A percentile compares a stretch with the other conserved stretches of the same genome.
Conservation (phyloP, 805 yeast species). For the Lipomyces chichibuensis region DNA sequence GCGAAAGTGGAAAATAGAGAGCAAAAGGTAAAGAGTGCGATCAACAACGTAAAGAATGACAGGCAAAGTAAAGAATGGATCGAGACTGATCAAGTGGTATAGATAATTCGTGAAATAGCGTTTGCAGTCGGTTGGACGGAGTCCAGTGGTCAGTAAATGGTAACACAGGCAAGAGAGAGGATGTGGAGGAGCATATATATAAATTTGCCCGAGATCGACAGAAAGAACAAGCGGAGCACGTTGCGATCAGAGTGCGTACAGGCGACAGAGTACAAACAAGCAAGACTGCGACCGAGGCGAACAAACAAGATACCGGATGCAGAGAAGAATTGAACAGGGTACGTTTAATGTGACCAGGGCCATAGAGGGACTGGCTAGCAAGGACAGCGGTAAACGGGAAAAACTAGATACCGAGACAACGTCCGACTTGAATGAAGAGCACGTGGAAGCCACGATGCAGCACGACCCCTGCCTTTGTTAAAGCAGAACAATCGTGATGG, state of each 20-base stretch:
- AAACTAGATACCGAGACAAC: background rate
- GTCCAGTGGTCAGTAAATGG: background rate
- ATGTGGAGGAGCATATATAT: background rate
- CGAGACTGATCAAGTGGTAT: background rate
- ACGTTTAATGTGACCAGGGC: background rate
- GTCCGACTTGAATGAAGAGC: constrained; percentile 1
- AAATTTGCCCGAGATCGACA: background rate
- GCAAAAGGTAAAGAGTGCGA: background rate
- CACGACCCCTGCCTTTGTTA: background rate
- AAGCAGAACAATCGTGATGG: background rate
- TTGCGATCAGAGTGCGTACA: background rate
- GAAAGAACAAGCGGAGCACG: background rate
- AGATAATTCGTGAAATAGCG: background rate
- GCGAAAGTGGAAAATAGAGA: background rate
- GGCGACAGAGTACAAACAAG: background rate
- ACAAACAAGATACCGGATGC: background rate
- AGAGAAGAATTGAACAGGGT: background rate
- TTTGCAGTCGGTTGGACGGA: background rate
- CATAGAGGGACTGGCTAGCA: background rate
- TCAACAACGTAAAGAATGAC: background rate
- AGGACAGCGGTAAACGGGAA: background rate
- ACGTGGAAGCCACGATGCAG: background rate
- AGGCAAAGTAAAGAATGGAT: background rate
- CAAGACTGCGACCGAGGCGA: background rate
- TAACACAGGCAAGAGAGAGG: background rate